Evolutionary conservation across 306 rosid genomes (phyloP), one percentile per base, ranked within the genome.

Genomic region (Trichosanthes truncata): DNA sequence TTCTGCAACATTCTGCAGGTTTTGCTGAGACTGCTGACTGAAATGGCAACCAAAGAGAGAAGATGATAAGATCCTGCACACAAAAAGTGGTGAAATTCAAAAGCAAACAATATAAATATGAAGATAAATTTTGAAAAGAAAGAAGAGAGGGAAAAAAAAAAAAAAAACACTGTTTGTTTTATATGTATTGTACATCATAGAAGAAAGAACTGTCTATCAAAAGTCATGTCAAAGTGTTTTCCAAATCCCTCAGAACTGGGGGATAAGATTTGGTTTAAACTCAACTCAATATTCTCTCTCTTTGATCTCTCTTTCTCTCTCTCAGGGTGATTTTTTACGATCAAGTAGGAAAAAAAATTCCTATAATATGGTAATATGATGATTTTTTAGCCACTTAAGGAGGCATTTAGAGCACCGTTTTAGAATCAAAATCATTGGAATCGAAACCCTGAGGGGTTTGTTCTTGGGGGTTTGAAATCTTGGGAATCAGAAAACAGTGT

Each of bases 1-100:
- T 74, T 23, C 91, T 88, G 90, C 77, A 80, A 75, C 67, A 75
- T 63, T 78, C 85, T 86, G 89, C 95, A 87, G 61, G 59, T 83
- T 80, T 80, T 90, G 88, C 84, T 61, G 61, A 80, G 86, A 53
- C 57, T 90, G 93, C 86, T 84, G 33, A 9, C 76, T 69, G 53
- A 69, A 69, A 41, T 69, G 52, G 76, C 20, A 69, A 69, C 76
- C 76, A 69, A 69, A 23, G 53, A 40, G 53, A n/a, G 76, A 69
- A 69, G 76, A 69, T 69, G 76, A 69, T 69, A 40, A 69, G 76
- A 69, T 69, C 76, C 4, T 69, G 35, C 76, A 10, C 9, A 69
- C 71, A 41, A 40, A 69, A 69, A 69, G 76, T 41, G 4, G 4
- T 69, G 10, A 69, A 69, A 82, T 67, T 67, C 15, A 20, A 18